Evolutionary conservation across 2,329 filamentous ascomycete species (phyloP).

Genomic region (Aspergillus quadrilineatus): DNA sequence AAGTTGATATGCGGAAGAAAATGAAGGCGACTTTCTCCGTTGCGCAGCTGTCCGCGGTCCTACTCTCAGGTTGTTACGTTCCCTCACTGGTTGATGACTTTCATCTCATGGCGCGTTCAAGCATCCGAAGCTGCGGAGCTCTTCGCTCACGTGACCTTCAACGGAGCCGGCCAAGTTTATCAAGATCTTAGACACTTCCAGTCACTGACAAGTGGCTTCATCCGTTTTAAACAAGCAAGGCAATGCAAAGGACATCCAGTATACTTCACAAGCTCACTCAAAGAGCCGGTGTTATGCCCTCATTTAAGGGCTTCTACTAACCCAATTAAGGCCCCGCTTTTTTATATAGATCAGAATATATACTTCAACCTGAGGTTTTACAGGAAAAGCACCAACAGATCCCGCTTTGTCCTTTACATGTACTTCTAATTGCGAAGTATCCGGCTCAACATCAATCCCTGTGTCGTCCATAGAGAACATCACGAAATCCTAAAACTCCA

Average conservation of each 20-base stretch:
- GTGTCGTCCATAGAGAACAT: background rate
- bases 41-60: background rate
- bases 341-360: background rate
- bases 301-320: background rate
- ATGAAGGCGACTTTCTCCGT: background rate
- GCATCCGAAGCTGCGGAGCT: slow-evolving; percentile 17
- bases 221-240: too few relatives aligned
- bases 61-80: background rate
- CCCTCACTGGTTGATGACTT: slow-evolving; percentile 11
- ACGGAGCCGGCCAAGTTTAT: background rate
- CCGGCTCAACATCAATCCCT: background rate
- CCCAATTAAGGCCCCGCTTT: background rate
- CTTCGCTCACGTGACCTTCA: slow-evolving; percentile 12
- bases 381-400: background rate
- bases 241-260: too few relatives aligned
- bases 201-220: background rate
- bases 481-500: slow-evolving; percentile 36
- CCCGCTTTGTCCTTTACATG: background rate
- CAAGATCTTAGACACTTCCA: background rate
- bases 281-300: too few relatives aligned
- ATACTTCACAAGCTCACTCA: too few relatives aligned
- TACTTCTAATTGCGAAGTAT: background rate
- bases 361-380: background rate
- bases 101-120: slow-evolving; percentile 7
- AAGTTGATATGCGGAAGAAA: background rate